phyloP scores from a whole-genome alignment of 176 grass and related monocot species.

The Saccharum spontaneum region DNA sequence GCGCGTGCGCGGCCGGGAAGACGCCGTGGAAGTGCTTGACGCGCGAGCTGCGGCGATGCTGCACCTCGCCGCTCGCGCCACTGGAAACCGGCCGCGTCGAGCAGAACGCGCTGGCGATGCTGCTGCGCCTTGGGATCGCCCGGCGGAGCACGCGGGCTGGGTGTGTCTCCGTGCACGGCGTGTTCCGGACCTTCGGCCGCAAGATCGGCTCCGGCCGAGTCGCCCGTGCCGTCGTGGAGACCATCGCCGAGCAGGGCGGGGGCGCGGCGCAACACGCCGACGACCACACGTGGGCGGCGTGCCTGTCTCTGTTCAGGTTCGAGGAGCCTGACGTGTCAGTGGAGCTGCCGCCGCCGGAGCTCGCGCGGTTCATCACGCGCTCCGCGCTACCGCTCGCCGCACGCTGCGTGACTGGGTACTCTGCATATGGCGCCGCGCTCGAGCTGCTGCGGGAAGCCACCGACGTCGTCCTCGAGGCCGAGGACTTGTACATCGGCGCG shows the following conservation, averaged over 20 bases:
- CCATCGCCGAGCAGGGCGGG: conserved; percentile 6
- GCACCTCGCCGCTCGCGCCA: background rate
- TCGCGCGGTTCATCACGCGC: conserved; percentile 37
- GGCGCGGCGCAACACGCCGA: background rate
- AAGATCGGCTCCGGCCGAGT: conserved; percentile 16
- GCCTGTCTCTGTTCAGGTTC: conserved; percentile 53
- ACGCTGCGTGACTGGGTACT: conserved; percentile 21
- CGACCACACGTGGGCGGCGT: conserved; percentile 56
- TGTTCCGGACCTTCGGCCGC: conserved; percentile 38
- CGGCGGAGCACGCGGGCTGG: conserved; percentile 2
- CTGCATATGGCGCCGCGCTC: conserved; percentile 20
- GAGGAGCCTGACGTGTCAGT: background rate
- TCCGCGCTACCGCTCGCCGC: conserved; percentile 35
- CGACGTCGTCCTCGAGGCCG: conserved; percentile 31
- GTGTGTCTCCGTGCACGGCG: conserved; percentile 47
- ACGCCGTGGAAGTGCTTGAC: background rate
- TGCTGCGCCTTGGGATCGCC: conserved; percentile 38
- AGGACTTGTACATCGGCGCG: conserved; percentile 25
- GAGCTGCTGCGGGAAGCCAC: conserved; percentile 57
- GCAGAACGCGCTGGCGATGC: conserved; percentile 26
- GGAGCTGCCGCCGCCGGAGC: conserved; percentile 30
- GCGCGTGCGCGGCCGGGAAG: too few species aligned
- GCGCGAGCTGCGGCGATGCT: background rate
- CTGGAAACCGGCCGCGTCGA: background rate
- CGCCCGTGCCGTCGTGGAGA: background rate